A percentile compares a stretch with the other conserved stretches of the same genome.
Conservation (phyloP, 192 early-diverging fungal species). For the Coemansia sp. region DNA sequence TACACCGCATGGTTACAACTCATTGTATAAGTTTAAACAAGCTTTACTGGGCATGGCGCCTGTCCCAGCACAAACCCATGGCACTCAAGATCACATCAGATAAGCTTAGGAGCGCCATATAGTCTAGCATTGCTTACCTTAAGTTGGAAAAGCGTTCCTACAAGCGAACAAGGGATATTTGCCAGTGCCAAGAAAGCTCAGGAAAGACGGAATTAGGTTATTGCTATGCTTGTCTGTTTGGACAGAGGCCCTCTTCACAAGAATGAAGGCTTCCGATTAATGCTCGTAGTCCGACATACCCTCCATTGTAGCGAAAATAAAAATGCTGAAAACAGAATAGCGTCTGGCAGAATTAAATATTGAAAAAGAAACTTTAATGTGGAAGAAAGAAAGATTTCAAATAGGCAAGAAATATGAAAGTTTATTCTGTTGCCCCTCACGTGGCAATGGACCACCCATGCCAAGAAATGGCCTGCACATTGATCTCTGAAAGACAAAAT, state of each 20-base stretch:
- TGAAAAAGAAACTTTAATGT: not conserved
- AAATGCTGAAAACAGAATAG: not conserved
- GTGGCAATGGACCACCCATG: not conserved
- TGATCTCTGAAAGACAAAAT: too few species aligned
- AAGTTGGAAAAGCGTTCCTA: constrained; percentile 34
- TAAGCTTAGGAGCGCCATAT: not conserved
- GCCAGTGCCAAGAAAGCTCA: not conserved
- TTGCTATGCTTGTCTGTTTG: not conserved
- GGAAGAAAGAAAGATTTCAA: not conserved
- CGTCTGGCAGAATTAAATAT: not conserved
- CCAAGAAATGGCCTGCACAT: too few species aligned
- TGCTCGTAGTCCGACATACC: constrained; percentile 14
- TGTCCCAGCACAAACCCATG: too few species aligned
- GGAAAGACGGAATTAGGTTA: not conserved
- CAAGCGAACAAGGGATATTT: not conserved
- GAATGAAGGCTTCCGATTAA: not conserved
- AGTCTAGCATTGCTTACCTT: constrained; percentile 15
- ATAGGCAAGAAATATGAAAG: too few species aligned
- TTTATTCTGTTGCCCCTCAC: not conserved
- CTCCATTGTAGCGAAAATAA: constrained; percentile 19
- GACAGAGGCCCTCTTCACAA: not conserved
- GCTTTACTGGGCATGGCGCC: too few species aligned
- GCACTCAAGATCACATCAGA: not conserved
- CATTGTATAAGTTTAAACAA: too few species aligned
- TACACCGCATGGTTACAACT: constrained; percentile 28